Percentiles rank a stretch among this genome's conserved stretches.
phyloP scores from a whole-genome alignment of 1,284 basidiomycete species.

The Tylopilus sp. region DNA sequence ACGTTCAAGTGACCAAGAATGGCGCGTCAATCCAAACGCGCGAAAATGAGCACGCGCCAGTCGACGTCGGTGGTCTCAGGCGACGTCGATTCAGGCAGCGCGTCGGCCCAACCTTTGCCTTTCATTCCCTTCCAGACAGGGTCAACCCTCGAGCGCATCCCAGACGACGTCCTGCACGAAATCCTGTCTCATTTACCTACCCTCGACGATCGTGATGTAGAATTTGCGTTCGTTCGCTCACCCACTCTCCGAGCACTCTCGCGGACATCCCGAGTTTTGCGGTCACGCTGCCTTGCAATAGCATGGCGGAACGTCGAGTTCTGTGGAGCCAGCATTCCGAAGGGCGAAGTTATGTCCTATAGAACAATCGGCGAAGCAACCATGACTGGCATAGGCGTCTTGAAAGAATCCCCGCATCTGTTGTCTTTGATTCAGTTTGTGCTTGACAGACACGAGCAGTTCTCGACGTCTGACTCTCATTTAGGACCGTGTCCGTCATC shows the following conservation, averaged over 20 bases:
- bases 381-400: neutral
- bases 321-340: neutral
- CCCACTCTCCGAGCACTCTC: constrained; percentile 8
- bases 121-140: constrained; percentile 4
- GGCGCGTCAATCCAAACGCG: neutral
- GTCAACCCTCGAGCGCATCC: constrained; percentile 11
- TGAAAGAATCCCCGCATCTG: constrained; percentile 7
- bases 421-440: constrained; percentile 14
- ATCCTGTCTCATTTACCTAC: constrained; percentile 10
- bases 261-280: constrained; percentile 4
- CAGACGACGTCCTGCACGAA: constrained; percentile 13
- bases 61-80: neutral
- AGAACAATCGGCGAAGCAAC: neutral
- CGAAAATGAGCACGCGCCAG: neutral
- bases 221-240: constrained; percentile 1
- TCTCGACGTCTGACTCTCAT: neutral
- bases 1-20: neutral
- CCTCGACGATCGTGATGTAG: neutral
- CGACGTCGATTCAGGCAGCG: neutral
- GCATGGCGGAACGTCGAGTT: constrained; percentile 18
- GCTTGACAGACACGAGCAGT: neutral
- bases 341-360: neutral
- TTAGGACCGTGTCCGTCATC: constrained; percentile 30
- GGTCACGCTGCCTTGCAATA: constrained; percentile 15
- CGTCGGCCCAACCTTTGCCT: neutral